Percentiles rank a stretch among this genome's conserved stretches.
phyloP scores from a whole-genome alignment of 345 rosid species.

The Eucalyptus coolabah region DNA sequence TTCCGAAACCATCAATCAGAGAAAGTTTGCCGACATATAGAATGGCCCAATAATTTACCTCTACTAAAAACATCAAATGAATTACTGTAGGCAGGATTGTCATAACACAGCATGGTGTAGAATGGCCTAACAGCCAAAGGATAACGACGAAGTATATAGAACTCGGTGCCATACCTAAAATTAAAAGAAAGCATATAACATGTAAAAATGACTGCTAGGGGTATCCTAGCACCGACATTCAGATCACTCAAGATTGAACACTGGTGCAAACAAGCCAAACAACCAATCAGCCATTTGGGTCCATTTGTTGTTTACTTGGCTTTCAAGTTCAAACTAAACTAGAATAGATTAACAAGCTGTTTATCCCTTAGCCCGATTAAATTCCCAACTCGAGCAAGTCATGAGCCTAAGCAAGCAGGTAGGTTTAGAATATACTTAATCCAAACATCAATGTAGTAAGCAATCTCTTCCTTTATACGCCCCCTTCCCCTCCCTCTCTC shows the following conservation, averaged over 20 bases:
- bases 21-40: neutral
- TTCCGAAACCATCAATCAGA: neutral
- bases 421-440: too few relatives aligned
- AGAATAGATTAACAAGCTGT: too few relatives aligned
- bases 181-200: neutral
- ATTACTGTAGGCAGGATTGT: constrained; percentile 56
- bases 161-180: constrained; percentile 71
- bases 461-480: too few relatives aligned
- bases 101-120: constrained; percentile 93
- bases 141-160: constrained; percentile 71
- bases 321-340: too few relatives aligned
- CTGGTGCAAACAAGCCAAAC: too few relatives aligned
- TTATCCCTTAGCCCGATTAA: too few relatives aligned
- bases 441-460: too few relatives aligned
- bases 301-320: too few relatives aligned
- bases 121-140: constrained; percentile 82
- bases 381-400: too few relatives aligned
- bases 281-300: too few relatives aligned
- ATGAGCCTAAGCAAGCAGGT: too few relatives aligned
- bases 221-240: neutral
- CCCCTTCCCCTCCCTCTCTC: too few relatives aligned
- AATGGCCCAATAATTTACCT: constrained; percentile 21
- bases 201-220: neutral
- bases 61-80: constrained; percentile 91
- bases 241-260: neutral